Evolutionary conservation across 306 rosid species (phyloP).

Genomic region (Fagus sylvatica): DNA sequence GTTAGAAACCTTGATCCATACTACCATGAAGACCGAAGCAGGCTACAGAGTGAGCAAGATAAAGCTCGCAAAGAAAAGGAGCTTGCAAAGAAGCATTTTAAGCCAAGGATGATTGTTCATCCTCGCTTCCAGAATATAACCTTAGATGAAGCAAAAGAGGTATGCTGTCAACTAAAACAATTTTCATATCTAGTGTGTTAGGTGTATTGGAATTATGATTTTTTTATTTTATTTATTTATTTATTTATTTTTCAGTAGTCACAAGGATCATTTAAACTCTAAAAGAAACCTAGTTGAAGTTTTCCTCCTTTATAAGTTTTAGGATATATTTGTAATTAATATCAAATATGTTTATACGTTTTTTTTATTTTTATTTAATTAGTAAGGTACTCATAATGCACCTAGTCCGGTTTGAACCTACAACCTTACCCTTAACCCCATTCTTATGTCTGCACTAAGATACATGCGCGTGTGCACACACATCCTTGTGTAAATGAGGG

Average conservation of each 20-base stretch:
- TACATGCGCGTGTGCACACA: no score
- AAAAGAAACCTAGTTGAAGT: no score
- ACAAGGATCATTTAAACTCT: no score
- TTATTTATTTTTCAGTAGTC: no score
- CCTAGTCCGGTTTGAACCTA: no score
- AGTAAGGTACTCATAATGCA: background rate
- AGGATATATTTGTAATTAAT: no score
- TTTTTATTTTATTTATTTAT: no score
- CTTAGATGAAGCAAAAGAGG: slow-evolving; percentile 96
- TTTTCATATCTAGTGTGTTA: background rate
- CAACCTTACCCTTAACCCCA: no score
- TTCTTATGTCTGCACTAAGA: no score
- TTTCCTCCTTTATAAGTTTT: no score
- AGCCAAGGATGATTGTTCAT: slow-evolving; percentile 97
- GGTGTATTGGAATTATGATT: no score
- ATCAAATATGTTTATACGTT: no score
- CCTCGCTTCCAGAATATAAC: slow-evolving; percentile 97
- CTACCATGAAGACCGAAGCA: slow-evolving; percentile 80
- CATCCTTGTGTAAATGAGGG: background rate
- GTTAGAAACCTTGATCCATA: slow-evolving; percentile 59
- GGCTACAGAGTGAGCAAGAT: slow-evolving; percentile 73
- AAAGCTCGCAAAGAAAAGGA: slow-evolving; percentile 88
- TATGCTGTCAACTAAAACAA: slow-evolving; percentile 33
- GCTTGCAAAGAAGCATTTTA: slow-evolving; percentile 88
- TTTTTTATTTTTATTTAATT: background rate